Evolutionary conservation across 306 rosid species (phyloP), one percentile per base, ranked within the genome.

Genomic region (Luffa acutangula): DNA sequence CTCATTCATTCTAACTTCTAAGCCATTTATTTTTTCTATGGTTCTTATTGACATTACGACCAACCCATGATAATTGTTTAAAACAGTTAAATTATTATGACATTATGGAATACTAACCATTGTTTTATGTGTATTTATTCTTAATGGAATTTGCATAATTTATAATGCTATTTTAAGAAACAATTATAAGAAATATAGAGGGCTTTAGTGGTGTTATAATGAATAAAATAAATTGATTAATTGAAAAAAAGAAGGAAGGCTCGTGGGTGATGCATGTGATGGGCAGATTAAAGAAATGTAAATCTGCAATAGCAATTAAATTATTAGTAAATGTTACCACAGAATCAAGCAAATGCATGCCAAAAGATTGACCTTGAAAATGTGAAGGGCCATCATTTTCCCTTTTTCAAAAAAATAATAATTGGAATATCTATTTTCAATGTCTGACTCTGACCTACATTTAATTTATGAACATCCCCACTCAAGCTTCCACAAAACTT

Each of bases 251-350:
- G 18, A 60, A 58, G 4, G 66, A 46, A 46, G 52, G 3, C 39
- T 60, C 8, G 66, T 60, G 66, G 66, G 66, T 31, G 41, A 39
- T 64, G 71, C 71, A 66, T 66, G 74, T 66, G 74, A 66, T 66
- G 74, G 31, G 74, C 33, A 66, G 51, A 66, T 66, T 37, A 66
- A 66, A 66, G 11, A 66, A 66, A 66, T 66, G 33, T 17, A 66
- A 66, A 39, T 66, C 73, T 66, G 33, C 48, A 39, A 58, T 14
- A 18, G 0, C 48, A 66, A 17, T 39, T 36, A 65, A 39, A 39
- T 39, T 39, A 8, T 66, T 41, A 66, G 25, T 36, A 65, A 65
- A 65, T 65, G 12, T 66, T 3, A 66, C 51, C 49, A 66, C 2
- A 39, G 49, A 66, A 66, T 66, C 74, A 39, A 31, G 7, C 39